phyloP scores from a whole-genome alignment of 2,329 filamentous ascomycete genomes.

The Colletotrichum limetticola region DNA sequence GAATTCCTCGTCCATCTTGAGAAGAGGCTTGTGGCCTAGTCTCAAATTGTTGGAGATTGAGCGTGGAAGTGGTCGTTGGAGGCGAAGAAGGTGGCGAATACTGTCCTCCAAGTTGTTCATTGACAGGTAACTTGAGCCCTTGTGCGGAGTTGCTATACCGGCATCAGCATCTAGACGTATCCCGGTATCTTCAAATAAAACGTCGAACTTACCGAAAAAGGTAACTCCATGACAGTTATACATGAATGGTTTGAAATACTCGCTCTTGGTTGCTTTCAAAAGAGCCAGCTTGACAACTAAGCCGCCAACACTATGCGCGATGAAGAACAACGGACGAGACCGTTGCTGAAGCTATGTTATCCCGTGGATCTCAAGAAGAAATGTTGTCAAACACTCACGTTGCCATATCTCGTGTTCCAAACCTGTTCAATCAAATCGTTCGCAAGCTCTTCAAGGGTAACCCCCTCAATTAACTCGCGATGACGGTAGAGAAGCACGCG shows the following conservation, averaged over 20 bases:
- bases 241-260: conserved; percentile 55
- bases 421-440: conserved; percentile 59
- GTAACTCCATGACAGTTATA: conserved; percentile 69
- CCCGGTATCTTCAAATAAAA: not conserved
- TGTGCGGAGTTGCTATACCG: conserved; percentile 66
- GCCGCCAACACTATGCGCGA: conserved; percentile 71
- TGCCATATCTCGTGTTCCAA: conserved; percentile 44
- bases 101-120: conserved; percentile 65
- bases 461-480: conserved; percentile 51
- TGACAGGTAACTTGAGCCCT: conserved; percentile 71
- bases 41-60: conserved; percentile 62
- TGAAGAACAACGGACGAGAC: conserved; percentile 66
- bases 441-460: conserved; percentile 57
- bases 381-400: conserved; percentile 39
- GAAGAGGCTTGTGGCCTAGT: conserved; percentile 59
- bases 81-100: conserved; percentile 62
- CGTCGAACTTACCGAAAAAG: conserved; percentile 61
- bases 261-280: conserved; percentile 54
- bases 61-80: conserved; percentile 61
- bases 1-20: conserved; percentile 65
- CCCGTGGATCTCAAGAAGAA: not conserved
- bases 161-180: not conserved
- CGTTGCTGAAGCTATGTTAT: conserved; percentile 35
- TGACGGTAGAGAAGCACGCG: conserved; percentile 64
- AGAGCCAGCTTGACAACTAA: conserved; percentile 68